A percentile compares a stretch with the other conserved stretches of the same genome.
Evolutionary conservation across 129 eudicot species (phyloP).

Genomic region (Centrapalus pauciflorus): DNA sequence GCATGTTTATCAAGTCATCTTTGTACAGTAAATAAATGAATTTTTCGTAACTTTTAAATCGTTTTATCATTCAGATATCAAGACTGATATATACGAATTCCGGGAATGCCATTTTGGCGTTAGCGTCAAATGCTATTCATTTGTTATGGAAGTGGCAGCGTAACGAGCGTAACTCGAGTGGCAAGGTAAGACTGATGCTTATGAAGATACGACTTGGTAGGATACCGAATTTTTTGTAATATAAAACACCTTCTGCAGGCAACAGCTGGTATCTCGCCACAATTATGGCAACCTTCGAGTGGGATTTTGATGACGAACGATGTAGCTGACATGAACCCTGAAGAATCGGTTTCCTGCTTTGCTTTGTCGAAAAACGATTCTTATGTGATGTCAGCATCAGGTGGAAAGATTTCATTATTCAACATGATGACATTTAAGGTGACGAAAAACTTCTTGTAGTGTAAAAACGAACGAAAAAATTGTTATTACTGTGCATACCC

Average conservation of each 20-base stretch:
- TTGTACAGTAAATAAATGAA: background rate
- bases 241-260: conserved; percentile 40
- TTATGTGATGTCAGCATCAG: conserved; percentile 97
- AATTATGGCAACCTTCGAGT: conserved; percentile 93
- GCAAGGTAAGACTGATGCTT: conserved; percentile 49
- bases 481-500: too few relatives aligned
- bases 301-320: conserved; percentile 94
- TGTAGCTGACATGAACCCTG: conserved; percentile 63
- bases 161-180: conserved; percentile 69
- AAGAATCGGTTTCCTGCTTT: conserved; percentile 94
- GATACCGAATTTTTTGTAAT: background rate
- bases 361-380: conserved; percentile 94
- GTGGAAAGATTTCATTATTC: conserved; percentile 90
- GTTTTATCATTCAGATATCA: conserved; percentile 46
- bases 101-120: conserved; percentile 79
- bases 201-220: background rate
- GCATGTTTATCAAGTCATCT: background rate
- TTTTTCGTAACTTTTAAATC: background rate
- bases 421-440: conserved; percentile 99
- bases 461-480: too few relatives aligned
- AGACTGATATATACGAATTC: conserved; percentile 91
- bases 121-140: conserved; percentile 91
- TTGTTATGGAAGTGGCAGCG: conserved; percentile 96
- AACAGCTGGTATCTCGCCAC: conserved; percentile 72
- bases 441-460: too few relatives aligned